Base-by-base conservation (phyloP, 2,329 filamentous ascomycete genomes). In the Cladosporium colombiae region DNA sequence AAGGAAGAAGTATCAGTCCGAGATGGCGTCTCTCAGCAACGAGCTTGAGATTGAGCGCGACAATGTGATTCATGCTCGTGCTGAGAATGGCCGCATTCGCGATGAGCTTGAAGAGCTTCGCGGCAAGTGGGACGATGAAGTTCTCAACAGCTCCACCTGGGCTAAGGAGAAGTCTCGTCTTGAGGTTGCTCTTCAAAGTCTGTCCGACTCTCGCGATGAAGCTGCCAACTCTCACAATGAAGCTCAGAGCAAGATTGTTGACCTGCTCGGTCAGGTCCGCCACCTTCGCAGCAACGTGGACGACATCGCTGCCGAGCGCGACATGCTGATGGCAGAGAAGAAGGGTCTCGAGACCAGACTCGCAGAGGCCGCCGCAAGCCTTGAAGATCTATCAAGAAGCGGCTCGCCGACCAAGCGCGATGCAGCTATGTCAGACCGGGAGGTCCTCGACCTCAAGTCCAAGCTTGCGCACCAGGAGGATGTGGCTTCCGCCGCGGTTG, bases 71-170 rank as follows among this genome's bases (percentile, higher is more conserved):
- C 85, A 94, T 85, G 86, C 92, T 27, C 84, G 95, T 71, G 88
- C 91, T 40, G 93, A 97, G 78, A 96, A 94, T 69, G 86, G 90
- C 18, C 89, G 92, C 53, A 85, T 99, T 62, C 90, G 94, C n/a
- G 94, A 98, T 76, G 95, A 99, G 79, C 88, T 98, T 27, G 95
- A 99, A 73, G 93, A 97, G 73, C 85, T 98, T 66, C 89, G 95
- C 70, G 93, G 89, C 71, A 98, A 98, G 81, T 98, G 95, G 94
- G 95, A 99, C 74, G 92, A 98, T 73, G 94, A 99, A 79, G 92
- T 98, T 13, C 87, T 98, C 72, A 98, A 98, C 80, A 96, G 92
- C 78, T 96, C 93, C 18, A 97, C 94, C 0, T 98, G 95, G 93
- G 93, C 93, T 14, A 99, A 99, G 81, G 94, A 99, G 81, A 98